Conservation (phyloP, 2,329 filamentous ascomycete genomes). For the Calonectria naviculata region DNA sequence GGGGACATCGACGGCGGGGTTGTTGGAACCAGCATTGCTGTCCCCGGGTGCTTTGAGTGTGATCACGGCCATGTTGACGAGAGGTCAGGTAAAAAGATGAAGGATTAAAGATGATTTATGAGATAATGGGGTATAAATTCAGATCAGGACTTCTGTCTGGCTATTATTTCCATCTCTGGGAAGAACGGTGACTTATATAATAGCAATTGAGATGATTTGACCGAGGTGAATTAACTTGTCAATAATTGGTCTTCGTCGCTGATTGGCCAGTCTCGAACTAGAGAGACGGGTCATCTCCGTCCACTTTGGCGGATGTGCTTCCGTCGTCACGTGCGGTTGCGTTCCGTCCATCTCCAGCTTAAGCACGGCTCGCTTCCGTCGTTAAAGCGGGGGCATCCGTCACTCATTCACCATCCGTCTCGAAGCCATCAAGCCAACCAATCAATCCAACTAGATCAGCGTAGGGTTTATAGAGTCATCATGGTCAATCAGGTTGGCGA, state of each 20-base stretch:
- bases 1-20: not conserved
- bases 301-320: not conserved
- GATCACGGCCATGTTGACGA: not conserved
- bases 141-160: not conserved
- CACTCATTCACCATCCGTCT: not conserved
- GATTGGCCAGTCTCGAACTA: not conserved
- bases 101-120: not conserved
- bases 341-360: not conserved
- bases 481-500: not conserved
- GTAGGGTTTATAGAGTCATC: not conserved
- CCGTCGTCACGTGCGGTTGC: not conserved
- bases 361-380: not conserved
- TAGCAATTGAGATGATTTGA: not conserved
- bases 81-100: not conserved
- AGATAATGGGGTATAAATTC: not conserved
- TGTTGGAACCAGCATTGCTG: not conserved
- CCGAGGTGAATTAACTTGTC: not conserved
- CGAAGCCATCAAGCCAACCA: not conserved
- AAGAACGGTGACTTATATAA: not conserved
- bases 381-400: not conserved
- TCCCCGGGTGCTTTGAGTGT: not conserved
- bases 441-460: not conserved
- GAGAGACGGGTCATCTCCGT: not conserved
- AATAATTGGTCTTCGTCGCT: not conserved
- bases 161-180: not conserved